Percentiles rank a stretch among this genome's conserved stretches.
Evolutionary conservation across 2,329 filamentous ascomycete species (phyloP).

Genomic region (Amauroascus niger): DNA sequence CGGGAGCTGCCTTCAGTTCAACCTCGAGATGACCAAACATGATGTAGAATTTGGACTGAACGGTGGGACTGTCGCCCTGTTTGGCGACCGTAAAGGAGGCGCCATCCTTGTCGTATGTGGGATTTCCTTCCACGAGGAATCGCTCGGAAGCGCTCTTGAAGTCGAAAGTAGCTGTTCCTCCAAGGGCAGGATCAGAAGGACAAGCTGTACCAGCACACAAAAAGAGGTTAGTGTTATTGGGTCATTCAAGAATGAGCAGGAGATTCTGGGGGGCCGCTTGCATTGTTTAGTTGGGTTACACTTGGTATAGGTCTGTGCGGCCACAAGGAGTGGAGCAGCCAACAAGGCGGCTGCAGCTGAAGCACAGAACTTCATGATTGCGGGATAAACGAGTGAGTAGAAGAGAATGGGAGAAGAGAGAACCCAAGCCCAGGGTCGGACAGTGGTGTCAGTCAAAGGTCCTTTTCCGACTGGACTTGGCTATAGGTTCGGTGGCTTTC

Average conservation of each 20-base stretch:
- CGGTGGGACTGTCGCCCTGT: constrained; percentile 73
- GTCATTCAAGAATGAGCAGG: not conserved
- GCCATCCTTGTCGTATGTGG: constrained; percentile 64
- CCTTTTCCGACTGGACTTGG: too few species aligned
- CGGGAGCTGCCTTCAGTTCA: constrained; percentile 74
- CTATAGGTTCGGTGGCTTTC: too few species aligned
- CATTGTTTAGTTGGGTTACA: constrained; percentile 37
- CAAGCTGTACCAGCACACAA: constrained; percentile 54
- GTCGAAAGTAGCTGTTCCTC: constrained; percentile 71
- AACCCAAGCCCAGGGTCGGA: not conserved
- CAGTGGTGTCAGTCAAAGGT: too few species aligned
- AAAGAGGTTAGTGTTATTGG: not conserved
- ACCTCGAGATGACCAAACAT: constrained; percentile 94
- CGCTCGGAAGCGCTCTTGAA: constrained; percentile 70
- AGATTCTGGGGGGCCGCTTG: constrained; percentile 20
- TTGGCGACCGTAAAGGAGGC: constrained; percentile 69
- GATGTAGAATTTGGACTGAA: constrained; percentile 91
- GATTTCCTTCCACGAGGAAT: constrained; percentile 60
- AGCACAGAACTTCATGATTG: constrained; percentile 28
- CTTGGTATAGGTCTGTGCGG: constrained; percentile 37
- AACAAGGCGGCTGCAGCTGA: constrained; percentile 24
- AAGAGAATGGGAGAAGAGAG: not conserved
- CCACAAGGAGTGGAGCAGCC: constrained; percentile 22
- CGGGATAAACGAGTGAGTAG: not conserved
- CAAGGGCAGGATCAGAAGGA: constrained; percentile 67